These are phyloP conservation scores for Narthecium ossifragum DNA, from an alignment of 106 monocot species.

Conservation along the genomic window DNA sequence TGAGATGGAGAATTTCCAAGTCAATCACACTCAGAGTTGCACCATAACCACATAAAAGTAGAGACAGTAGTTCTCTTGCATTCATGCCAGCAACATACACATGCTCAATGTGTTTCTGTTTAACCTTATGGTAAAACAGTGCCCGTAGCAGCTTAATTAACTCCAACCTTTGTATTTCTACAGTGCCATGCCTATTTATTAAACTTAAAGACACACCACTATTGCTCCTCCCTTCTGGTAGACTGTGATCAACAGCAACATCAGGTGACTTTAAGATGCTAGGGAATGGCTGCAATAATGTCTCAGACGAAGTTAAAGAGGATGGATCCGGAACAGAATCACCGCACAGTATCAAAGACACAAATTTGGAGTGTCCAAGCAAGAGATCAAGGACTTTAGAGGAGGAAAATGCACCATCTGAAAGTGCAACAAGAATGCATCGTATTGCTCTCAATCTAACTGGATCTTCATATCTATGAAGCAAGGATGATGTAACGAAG, in stretches of 20 bases:
- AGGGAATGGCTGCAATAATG: constrained; percentile 59
- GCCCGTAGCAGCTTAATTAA: constrained; percentile 76
- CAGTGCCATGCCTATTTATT: neutral
- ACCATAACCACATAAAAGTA: constrained; percentile 76
- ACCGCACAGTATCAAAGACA: constrained; percentile 25
- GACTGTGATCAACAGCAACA: constrained; percentile 1
- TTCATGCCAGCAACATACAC: constrained; percentile 16
- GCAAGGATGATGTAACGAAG: constrained; percentile 69
- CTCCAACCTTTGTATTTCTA: constrained; percentile 53
- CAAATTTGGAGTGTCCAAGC: constrained; percentile 77
- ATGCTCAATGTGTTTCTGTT: constrained; percentile 7
- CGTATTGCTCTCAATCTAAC: constrained; percentile 57
- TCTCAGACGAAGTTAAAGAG: constrained; percentile 21
- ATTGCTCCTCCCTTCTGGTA: neutral
- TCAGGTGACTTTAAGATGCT: constrained; percentile 65
- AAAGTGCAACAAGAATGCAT: constrained; percentile 43
- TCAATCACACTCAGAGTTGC: constrained; percentile 71
- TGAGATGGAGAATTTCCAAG: constrained; percentile 57
- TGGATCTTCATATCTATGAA: constrained; percentile 81
- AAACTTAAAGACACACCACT: constrained; percentile 5
- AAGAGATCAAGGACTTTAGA: constrained; percentile 57
- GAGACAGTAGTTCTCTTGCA: constrained; percentile 59
- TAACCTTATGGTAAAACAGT: constrained; percentile 38
- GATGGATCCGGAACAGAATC: constrained; percentile 21
- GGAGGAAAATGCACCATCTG: constrained; percentile 37